Conservation (phyloP, 31 red algal species). For the Odonthalia washingtoniensis region DNA sequence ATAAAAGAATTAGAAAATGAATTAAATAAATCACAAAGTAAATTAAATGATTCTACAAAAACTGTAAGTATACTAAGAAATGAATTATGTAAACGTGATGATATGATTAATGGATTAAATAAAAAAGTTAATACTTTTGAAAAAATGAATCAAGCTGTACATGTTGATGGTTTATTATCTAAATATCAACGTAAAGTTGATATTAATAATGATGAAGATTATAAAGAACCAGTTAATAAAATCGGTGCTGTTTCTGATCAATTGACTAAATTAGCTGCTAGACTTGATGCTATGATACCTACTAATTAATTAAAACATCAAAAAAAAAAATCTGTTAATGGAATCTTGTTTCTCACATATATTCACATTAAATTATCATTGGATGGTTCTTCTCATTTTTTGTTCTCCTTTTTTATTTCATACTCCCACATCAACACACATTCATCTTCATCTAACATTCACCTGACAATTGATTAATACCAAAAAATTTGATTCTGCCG, state of each 20-base stretch:
- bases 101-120: constrained; percentile 36
- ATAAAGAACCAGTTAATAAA: constrained; percentile 68
- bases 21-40: constrained; percentile 24
- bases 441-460: too few species aligned
- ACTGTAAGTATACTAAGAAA: constrained; percentile 24
- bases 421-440: constrained; percentile 49
- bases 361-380: not conserved
- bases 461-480: too few species aligned
- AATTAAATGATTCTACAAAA: not conserved
- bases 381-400: not conserved
- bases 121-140: constrained; percentile 39
- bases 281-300: constrained; percentile 60
- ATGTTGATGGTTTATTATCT: constrained; percentile 39
- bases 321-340: not conserved
- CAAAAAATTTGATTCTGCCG: too few species aligned
- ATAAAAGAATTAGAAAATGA: constrained; percentile 60
- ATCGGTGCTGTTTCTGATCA: constrained; percentile 63
- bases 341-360: not conserved
- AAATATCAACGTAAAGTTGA: constrained; percentile 59
- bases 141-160: constrained; percentile 45
- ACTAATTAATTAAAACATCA: constrained; percentile 40
- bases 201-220: constrained; percentile 35
- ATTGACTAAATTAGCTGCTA: constrained; percentile 45
- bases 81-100: constrained; percentile 38
- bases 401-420: not conserved